Conservation (phyloP, 805 yeast genomes). For the Ogataea kodamae region DNA sequence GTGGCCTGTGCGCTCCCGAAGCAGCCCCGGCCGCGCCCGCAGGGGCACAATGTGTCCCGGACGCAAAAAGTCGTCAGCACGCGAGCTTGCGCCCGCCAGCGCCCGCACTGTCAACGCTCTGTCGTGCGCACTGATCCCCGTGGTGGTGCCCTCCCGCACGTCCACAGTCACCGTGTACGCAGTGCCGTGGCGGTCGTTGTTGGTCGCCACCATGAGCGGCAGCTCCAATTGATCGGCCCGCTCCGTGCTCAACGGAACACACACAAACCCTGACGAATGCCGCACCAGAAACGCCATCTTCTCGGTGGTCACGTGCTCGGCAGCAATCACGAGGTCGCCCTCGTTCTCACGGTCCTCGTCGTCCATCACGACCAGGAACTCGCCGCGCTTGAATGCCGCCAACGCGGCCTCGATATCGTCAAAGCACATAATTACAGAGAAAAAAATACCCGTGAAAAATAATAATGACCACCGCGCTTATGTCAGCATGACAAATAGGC, state of each 20-base stretch:
- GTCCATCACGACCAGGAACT: conserved; percentile 93
- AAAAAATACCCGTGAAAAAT: too few relatives aligned
- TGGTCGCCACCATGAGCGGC: conserved; percentile 67
- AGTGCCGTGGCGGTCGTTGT: conserved; percentile 87
- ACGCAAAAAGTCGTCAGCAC: conserved; percentile 66
- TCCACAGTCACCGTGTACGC: conserved; percentile 96
- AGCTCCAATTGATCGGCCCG: conserved; percentile 78
- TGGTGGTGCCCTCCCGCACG: conserved; percentile 81
- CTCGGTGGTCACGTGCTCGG: conserved; percentile 69
- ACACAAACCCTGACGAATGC: conserved; percentile 84
- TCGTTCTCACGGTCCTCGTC: conserved; percentile 96
- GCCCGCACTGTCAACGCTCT: conserved; percentile 76
- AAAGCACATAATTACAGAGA: conserved; percentile 6
- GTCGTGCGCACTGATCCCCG: conserved; percentile 95
- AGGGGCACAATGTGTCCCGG: conserved; percentile 96
- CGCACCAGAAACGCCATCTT: conserved; percentile 94
- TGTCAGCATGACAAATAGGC: too few relatives aligned
- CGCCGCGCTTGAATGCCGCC: conserved; percentile 69
- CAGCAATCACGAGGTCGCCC: conserved; percentile 96
- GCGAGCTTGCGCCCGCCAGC: conserved; percentile 59
- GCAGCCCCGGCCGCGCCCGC: conserved; percentile 84
- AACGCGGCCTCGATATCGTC: conserved; percentile 59
- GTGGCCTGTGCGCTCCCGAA: conserved; percentile 83
- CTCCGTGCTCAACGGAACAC: conserved; percentile 78
- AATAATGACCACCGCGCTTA: too few relatives aligned